A percentile compares a stretch with the other conserved stretches of the same genome.
These are phyloP conservation scores for Borovskyia barvae DNA, from an alignment of 208 protist genomes.

Conservation along the genomic window DNA sequence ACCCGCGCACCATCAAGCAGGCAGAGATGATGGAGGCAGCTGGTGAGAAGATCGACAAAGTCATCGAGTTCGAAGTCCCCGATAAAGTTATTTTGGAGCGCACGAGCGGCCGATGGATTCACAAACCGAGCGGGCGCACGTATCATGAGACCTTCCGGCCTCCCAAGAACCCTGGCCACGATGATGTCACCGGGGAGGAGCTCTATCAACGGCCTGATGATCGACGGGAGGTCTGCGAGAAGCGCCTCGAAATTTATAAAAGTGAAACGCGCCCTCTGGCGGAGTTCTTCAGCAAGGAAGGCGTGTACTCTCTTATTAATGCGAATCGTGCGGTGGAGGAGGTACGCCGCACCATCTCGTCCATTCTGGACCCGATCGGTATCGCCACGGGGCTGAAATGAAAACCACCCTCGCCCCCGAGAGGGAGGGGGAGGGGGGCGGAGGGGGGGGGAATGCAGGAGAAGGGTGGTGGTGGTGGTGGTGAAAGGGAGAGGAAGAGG, in stretches of 20 bases:
- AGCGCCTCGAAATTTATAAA: conserved; percentile 90
- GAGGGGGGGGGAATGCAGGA: not conserved
- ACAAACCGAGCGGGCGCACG: conserved; percentile 89
- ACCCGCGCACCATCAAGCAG: conserved; percentile 92
- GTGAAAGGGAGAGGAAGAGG: not conserved
- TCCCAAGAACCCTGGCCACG: conserved; percentile 78
- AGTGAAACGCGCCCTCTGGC: conserved; percentile 81
- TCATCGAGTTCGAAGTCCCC: conserved; percentile 89
- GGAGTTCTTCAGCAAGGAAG: conserved; percentile 73
- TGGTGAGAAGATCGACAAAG: conserved; percentile 77
- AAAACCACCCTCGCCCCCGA: not conserved
- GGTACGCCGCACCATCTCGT: conserved; percentile 52
- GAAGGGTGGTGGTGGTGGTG: not conserved
- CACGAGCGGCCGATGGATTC: conserved; percentile 91
- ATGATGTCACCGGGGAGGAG: conserved; percentile 93
- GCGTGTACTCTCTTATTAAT: conserved; percentile 72
- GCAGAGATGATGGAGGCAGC: conserved; percentile 89
- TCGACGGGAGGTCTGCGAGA: conserved; percentile 82
- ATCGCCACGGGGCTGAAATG: conserved; percentile 58
- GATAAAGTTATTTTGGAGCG: conserved; percentile 91
- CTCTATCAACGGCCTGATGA: conserved; percentile 94
- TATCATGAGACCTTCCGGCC: conserved; percentile 94
- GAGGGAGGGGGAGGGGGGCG: not conserved
- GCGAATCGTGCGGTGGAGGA: conserved; percentile 68
- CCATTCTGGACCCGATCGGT: conserved; percentile 74